Base-by-base conservation (phyloP, 2,329 filamentous ascomycete genomes). In the Mycosphaerella sp. region DNA sequence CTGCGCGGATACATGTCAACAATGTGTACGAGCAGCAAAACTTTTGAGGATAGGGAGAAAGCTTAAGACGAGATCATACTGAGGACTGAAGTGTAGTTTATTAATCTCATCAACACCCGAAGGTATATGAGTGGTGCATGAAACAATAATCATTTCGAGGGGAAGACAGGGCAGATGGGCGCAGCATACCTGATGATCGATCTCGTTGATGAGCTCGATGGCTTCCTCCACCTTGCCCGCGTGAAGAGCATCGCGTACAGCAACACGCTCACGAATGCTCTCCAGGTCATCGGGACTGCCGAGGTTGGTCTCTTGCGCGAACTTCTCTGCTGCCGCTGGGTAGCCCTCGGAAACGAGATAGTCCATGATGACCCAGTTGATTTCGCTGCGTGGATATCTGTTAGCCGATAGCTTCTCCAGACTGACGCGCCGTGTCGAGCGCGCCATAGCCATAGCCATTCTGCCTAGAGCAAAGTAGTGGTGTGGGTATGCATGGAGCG, bases 61-160 rank as follows among this genome's bases (percentile, higher is more conserved):
- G 16, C 25, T 8, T 3, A 25, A 42, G 41, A 36, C 45, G 43
- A 53, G 78, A 77, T 94, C 88, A 93, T 89, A 84, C 81, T 86
- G 81, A 87, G 80, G 82, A 87, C 82, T 87, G 84, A 87, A 86
- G 84, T 81, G 76, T 75, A 74, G 79, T 81, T 53, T 75, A 77
- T 84, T 83, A 14, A 35, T 82, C 79, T 97, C 91, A 94, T 94
- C 93, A 93, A 81, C 73, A 81, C 59, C 82, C 81, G 77, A 77
- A 80, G 58, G 83, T 78, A 81, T 97, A 93, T 89, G 93, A 89
- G 93, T 98, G 93, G 93, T 98, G 93, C 93, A 98, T 98, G 91
- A 95, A 83, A 90, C 78, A 86, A 79, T 95, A 95, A 98, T 98
- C 93, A 93, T 90, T 73, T 80, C 78, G 74, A 30, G n/a, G 37